These are phyloP conservation scores for Blastobotrys mokoenaii DNA, from an alignment of 805 yeast genomes.

Conservation along the genomic window DNA sequence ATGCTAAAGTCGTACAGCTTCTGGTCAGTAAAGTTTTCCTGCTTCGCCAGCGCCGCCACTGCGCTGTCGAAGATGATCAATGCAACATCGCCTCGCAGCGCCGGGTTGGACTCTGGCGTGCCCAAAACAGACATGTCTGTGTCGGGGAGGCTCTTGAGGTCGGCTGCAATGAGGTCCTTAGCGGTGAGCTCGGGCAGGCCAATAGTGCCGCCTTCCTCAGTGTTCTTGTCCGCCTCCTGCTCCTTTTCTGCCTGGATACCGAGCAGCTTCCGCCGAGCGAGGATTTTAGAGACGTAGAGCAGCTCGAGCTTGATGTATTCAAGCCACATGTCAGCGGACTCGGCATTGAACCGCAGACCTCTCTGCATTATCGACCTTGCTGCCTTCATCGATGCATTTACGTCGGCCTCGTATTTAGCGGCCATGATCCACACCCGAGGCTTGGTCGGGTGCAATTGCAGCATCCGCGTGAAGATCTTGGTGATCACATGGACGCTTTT, in stretches of 20 bases:
- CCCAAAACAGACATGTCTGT: constrained; percentile 82
- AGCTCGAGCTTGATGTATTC: constrained; percentile 85
- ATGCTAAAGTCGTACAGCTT: constrained; percentile 30
- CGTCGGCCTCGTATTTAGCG: constrained; percentile 87
- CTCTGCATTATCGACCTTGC: constrained; percentile 81
- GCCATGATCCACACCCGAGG: constrained; percentile 90
- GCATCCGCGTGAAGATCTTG: constrained; percentile 64
- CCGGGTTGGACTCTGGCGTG: constrained; percentile 75
- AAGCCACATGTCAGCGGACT: constrained; percentile 64
- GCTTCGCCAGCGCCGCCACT: constrained; percentile 26
- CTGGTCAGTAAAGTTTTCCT: constrained; percentile 14
- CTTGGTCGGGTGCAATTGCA: constrained; percentile 86
- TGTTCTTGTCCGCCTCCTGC: constrained; percentile 30
- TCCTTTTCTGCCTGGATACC: constrained; percentile 50
- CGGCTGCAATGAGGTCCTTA: constrained; percentile 46
- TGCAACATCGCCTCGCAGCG: constrained; percentile 65
- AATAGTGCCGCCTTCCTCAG: constrained; percentile 33
- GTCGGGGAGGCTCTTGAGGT: constrained; percentile 61
- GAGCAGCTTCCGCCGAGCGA: constrained; percentile 74
- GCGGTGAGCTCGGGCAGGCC: constrained; percentile 40
- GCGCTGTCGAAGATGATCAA: constrained; percentile 63
- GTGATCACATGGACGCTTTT: constrained; percentile 27
- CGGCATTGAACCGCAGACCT: constrained; percentile 76
- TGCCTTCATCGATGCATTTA: constrained; percentile 79
- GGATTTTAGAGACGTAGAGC: constrained; percentile 71